Percentiles rank a stretch among this genome's conserved stretches.
phyloP scores from a whole-genome alignment of 139 green algal species.

The Pleodorina starrii region DNA sequence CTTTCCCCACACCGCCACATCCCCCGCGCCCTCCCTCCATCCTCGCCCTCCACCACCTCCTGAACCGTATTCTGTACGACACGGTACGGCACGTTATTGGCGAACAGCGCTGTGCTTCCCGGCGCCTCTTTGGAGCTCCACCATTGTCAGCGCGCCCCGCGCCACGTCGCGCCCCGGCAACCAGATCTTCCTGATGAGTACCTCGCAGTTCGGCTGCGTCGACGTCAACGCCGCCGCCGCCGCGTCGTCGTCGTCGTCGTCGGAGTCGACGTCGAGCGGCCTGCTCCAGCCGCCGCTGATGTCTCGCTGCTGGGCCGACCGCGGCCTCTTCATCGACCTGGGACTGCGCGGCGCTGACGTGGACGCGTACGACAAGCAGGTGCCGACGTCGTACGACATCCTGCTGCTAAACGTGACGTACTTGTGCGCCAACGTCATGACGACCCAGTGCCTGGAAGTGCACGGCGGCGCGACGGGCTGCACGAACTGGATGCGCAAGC shows the following conservation, averaged over 20 bases:
- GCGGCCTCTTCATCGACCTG: not conserved
- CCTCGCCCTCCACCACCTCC: no score
- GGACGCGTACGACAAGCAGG: not conserved
- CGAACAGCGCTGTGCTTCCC: conserved; percentile 33
- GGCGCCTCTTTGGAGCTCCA: not conserved
- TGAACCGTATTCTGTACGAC: no score
- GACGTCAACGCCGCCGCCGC: not conserved
- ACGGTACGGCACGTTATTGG: no score
- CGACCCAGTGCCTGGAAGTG: not conserved
- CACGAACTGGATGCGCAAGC: not conserved
- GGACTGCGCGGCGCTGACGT: not conserved
- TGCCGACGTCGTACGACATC: not conserved
- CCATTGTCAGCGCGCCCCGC: not conserved
- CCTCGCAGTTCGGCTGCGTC: conserved; percentile 5
- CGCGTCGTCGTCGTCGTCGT: not conserved
- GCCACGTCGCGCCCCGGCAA: not conserved
- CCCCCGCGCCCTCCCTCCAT: no score
- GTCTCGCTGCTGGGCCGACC: conserved; percentile 11
- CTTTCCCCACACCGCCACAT: no score
- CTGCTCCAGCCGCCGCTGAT: not conserved
- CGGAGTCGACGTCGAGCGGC: no score
- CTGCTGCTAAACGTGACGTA: not conserved
- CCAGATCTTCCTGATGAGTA: not conserved
- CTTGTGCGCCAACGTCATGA: conserved; percentile 5
- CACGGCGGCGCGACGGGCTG: not conserved